Conservation (phyloP, 148 eudicot genomes). For the Rhododendron williamsianum region DNA sequence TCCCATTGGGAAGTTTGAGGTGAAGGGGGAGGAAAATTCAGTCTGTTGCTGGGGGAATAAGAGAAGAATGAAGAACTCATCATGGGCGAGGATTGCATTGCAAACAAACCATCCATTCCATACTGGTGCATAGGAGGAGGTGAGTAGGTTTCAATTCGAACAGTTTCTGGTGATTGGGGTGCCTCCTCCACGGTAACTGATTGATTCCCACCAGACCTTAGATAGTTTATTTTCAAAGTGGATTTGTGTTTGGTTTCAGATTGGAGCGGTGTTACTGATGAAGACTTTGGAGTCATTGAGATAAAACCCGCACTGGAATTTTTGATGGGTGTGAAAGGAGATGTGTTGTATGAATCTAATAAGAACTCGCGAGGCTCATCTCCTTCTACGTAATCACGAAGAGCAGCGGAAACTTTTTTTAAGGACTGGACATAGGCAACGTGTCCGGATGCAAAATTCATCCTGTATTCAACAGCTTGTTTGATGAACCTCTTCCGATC, state of each 20-base stretch:
- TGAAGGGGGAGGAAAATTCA: slow-evolving; percentile 60
- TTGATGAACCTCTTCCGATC: slow-evolving; percentile 82
- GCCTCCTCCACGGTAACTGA: slow-evolving; percentile 72
- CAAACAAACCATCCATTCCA: slow-evolving; percentile 63
- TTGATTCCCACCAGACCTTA: slow-evolving; percentile 63
- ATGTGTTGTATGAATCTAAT: slow-evolving; percentile 55
- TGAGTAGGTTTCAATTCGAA: slow-evolving; percentile 58
- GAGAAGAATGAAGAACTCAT: slow-evolving; percentile 43
- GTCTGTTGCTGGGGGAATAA: slow-evolving; percentile 44
- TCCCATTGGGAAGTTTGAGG: slow-evolving; percentile 90
- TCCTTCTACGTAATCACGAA: slow-evolving; percentile 78
- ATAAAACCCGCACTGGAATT: slow-evolving; percentile 53
- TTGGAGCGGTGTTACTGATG: slow-evolving; percentile 45
- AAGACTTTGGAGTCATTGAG: slow-evolving; percentile 68
- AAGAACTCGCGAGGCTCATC: slow-evolving; percentile 79
- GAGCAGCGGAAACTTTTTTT: slow-evolving; percentile 74
- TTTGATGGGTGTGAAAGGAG: slow-evolving; percentile 52
- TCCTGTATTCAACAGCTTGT: slow-evolving; percentile 86
- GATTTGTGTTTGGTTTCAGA: slow-evolving; percentile 35
- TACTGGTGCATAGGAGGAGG: slow-evolving; percentile 42
- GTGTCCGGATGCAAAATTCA: slow-evolving; percentile 71
- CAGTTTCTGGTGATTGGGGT: slow-evolving; percentile 72
- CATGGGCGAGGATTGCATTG: slow-evolving; percentile 63
- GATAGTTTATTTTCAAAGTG: slow-evolving; percentile 54
- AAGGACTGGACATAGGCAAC: slow-evolving; percentile 75